Evolutionary conservation across 371 early-diverging fungal genomes (phyloP).

Genomic region (Phascolomyces articulosus): DNA sequence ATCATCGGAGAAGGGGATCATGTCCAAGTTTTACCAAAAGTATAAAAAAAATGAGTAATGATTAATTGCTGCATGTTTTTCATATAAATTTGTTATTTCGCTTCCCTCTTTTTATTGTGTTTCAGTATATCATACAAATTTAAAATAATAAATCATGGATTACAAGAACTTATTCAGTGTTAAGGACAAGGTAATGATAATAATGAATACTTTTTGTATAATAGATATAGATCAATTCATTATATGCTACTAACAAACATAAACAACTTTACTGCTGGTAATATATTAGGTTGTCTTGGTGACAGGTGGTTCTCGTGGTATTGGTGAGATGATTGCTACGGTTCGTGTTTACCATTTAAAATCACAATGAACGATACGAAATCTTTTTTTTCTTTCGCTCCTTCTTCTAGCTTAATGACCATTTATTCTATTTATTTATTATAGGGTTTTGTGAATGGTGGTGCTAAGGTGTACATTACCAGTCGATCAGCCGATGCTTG

Average conservation of each 20-base stretch:
- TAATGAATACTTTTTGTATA: neutral
- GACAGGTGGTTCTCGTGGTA: conserved; percentile 83
- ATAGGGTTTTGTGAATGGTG: conserved; percentile 70
- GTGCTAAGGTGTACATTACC: conserved; percentile 77
- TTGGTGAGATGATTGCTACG: conserved; percentile 64
- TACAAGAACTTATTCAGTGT: conserved; percentile 64
- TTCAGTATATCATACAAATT: no score
- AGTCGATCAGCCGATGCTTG: conserved; percentile 66
- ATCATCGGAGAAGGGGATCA: no score
- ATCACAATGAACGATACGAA: neutral
- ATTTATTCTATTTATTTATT: no score
- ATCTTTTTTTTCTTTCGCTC: neutral
- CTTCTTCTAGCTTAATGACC: no score
- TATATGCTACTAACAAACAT: no score
- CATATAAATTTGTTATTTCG: no score
- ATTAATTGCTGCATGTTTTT: no score
- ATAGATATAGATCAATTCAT: no score
- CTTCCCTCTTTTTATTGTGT: neutral
- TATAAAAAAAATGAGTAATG: no score
- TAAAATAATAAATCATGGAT: conserved; percentile 30
- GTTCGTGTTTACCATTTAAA: conserved; percentile 4
- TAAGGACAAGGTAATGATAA: conserved; percentile 69
- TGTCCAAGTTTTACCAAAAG: no score
- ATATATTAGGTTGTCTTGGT: conserved; percentile 83
- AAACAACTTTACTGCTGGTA: no score